Evolutionary conservation across 352 stramenopile species (phyloP), one percentile per base, ranked within the genome.

Genomic region (Pythium dissimile): DNA sequence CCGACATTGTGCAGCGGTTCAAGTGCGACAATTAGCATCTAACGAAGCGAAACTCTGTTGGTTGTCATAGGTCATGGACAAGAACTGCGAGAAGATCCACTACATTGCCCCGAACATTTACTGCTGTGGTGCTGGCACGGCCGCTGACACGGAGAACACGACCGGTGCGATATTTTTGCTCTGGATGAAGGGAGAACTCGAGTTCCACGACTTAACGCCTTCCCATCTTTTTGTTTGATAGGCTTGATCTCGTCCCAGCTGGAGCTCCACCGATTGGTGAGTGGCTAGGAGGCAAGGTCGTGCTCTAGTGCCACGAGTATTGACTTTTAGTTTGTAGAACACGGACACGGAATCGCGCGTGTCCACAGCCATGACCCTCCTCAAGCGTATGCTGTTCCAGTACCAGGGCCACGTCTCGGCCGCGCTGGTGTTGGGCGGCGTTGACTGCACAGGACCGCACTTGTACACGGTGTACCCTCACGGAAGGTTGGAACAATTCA

Each of bases 81-180:
- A 99, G 82, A 99, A 99, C 75, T 99, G 97, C 61, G 94, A 99
- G 71, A 99, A 99, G 81, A 99, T 99, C 67, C 97, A 99, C 72
- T 99, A 99, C 86, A 92, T 99, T 52, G 96, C 97, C 12, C 95
- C 95, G 44, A 99, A 99, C 74, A 99, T 99, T 56, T 99, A 98
- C 76, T 99, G 97, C 77, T 99, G 96, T 57, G 97, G 97, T 37
- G 95, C 97, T 6, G 96, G 97, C 12, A 99, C 96, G 3, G 97
- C 97, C 20, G 97, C 97, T 35, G 97, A 99, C 70, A 99, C 96
- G 28, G 96, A 99, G 72, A 99, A 92, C 68, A 88, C 83, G 41
- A 92, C 84, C 10, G 79, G 72, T 74, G 61, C 27, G 28, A n/a
- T n/a, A n/a, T n/a, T 27, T 35, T 16, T 42, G 16, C 24, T 26